A percentile compares a stretch with the other conserved stretches of the same genome.
These are phyloP conservation scores for Chondrus crispus DNA, from an alignment of 23 red algal species.

Conservation along the genomic window DNA sequence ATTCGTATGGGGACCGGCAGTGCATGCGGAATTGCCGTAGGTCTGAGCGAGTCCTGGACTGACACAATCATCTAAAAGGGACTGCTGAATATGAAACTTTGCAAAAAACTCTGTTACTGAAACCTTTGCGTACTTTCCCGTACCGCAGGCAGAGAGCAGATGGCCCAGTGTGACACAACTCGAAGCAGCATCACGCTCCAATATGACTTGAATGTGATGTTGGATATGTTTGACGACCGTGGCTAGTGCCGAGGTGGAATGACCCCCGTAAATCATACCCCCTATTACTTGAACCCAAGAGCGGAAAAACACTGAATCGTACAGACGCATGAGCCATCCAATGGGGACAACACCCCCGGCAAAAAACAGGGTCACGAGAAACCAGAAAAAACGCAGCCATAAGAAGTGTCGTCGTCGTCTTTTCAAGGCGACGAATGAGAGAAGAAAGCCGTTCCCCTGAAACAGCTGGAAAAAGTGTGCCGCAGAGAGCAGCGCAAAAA, in stretches of 20 bases:
- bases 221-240: not conserved
- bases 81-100: not conserved
- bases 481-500: not conserved
- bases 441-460: not conserved
- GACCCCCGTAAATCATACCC: slow-evolving; percentile 22
- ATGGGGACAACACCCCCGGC: slow-evolving; percentile 24
- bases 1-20: not conserved
- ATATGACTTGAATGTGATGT: not conserved
- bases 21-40: slow-evolving; percentile 20
- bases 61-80: slow-evolving; percentile 16
- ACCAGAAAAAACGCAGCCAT: not conserved
- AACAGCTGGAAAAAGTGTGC: not conserved
- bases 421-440: not conserved
- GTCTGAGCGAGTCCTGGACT: not conserved
- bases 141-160: slow-evolving; percentile 34
- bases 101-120: slow-evolving; percentile 3
- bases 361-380: not conserved
- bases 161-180: slow-evolving; percentile 56
- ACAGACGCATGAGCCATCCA: not conserved
- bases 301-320: not conserved
- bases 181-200: slow-evolving; percentile 16
- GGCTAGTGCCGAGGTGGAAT: not conserved
- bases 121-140: slow-evolving; percentile 33
- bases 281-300: not conserved
- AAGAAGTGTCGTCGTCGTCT: not conserved